Base-by-base conservation (phyloP, 2,329 filamentous ascomycete genomes). In the Cryphonectria japonica region DNA sequence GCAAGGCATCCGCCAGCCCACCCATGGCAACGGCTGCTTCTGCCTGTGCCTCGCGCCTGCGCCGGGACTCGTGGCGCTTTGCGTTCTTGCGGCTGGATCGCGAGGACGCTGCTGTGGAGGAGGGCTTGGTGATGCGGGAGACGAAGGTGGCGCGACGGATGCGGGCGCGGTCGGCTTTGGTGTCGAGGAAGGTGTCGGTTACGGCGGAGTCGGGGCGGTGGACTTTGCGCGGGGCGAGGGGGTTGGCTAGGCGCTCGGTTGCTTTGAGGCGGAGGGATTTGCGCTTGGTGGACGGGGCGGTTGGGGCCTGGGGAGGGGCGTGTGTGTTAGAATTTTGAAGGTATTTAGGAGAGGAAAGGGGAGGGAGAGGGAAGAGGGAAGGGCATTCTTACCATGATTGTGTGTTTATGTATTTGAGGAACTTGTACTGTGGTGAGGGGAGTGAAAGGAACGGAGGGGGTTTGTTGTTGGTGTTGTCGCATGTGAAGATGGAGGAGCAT, bases 101-200 rank as follows among this genome's bases (percentile, higher is more conserved):
- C 13, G 61, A 29, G 29, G 73, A 62, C 72, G 69, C 74, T 19
- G 69, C 74, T 19, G 76, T 71, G 72, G 74, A 73, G 7, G 77
- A 74, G 26, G 77, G 78, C 75, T 94, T 93, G 75, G 90, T 84
- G 76, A 97, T 92, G 74, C 91, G 92, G 29, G 89, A 91, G 39
- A 97, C 85, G 74, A 98, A 94, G 19, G 90, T 83, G 0, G 92
- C 92, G 84, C 93, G 93, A 78, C 94, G 95, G 76, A 97, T 93
- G 46, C 86, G 83, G 34, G 91, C 92, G 84, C 95, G 97, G 83
- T 97, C 93, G 78, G 88, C 91, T 82, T 98, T 98, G 74, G 87
- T 90, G 69, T 89, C 87, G 72, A 89, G 83, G 81, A 95, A 95
- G 72, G 79, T 74, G 78, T 89, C 86, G 62, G 84, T 80, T 19